Percentiles rank a stretch among this genome's conserved stretches.
These are phyloP conservation scores for Peniophora sp. DNA, from an alignment of 1,284 basidiomycete genomes.

Conservation along the genomic window DNA sequence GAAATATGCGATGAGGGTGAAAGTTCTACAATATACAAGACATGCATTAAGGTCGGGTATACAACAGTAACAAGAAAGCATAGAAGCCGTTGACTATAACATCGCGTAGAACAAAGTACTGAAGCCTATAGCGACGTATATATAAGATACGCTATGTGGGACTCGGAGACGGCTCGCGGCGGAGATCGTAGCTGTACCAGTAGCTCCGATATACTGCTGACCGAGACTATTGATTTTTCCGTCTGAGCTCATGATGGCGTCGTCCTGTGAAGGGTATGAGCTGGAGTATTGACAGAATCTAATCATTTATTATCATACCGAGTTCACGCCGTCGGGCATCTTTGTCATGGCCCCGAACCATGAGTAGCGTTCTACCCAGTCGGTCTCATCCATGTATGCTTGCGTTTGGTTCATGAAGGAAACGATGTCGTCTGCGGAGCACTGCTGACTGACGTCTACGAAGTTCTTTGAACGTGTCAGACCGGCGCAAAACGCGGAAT, in stretches of 20 bases:
- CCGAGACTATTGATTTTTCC: constrained; percentile 24
- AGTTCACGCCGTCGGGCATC: constrained; percentile 23
- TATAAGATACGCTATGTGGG: too few relatives aligned
- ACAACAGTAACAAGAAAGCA: too few relatives aligned
- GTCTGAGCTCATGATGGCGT: constrained; percentile 21
- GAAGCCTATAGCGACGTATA: too few relatives aligned
- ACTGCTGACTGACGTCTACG: constrained; percentile 23
- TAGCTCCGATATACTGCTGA: constrained; percentile 24
- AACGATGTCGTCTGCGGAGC: constrained; percentile 25
- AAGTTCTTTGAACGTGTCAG: constrained; percentile 22
- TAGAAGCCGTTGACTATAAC: too few relatives aligned
- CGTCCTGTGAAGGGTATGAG: constrained; percentile 14
- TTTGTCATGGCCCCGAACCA: constrained; percentile 36
- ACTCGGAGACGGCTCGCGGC: too few relatives aligned
- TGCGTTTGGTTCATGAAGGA: constrained; percentile 33
- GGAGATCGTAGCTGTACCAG: not conserved
- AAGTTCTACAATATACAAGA: too few relatives aligned
- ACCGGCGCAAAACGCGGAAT: not conserved
- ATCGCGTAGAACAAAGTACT: too few relatives aligned
- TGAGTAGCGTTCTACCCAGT: constrained; percentile 37
- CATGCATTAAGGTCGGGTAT: too few relatives aligned
- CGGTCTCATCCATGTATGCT: constrained; percentile 30
- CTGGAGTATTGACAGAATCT: not conserved
- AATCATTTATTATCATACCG: constrained; percentile 10
- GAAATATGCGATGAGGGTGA: too few relatives aligned